Percentiles rank a stretch among this genome's conserved stretches.
These are phyloP conservation scores for Eimeria mitis DNA, from an alignment of 169 alveolate species.

Conservation along the genomic window DNA sequence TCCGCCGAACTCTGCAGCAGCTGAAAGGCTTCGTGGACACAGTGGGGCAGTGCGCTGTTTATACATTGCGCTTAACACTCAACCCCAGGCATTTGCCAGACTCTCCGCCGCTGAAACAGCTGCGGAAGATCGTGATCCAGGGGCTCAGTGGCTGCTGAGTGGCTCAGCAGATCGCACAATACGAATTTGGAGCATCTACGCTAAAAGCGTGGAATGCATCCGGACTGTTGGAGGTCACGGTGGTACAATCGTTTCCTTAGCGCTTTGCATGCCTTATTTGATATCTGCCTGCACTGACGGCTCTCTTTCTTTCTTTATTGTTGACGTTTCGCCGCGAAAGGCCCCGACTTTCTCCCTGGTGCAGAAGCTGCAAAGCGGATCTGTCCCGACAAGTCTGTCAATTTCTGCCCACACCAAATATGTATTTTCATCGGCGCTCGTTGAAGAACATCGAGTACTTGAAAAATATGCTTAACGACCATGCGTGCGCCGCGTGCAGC, in stretches of 20 bases:
- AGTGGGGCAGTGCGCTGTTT: slow-evolving; percentile 67
- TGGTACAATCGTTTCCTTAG: slow-evolving; percentile 73
- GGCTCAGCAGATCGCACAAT: slow-evolving; percentile 79
- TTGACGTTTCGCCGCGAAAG: slow-evolving; percentile 34
- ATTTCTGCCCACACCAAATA: neutral
- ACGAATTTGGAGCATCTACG: slow-evolving; percentile 45
- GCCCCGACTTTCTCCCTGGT: slow-evolving; percentile 32
- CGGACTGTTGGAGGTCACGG: slow-evolving; percentile 75
- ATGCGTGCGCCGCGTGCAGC: slow-evolving; percentile 13
- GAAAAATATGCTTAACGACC: too few species aligned
- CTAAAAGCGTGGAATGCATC: slow-evolving; percentile 50
- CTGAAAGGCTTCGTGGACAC: slow-evolving; percentile 37
- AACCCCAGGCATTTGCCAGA: slow-evolving; percentile 23
- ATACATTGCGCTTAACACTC: slow-evolving; percentile 26
- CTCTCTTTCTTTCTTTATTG: slow-evolving; percentile 20
- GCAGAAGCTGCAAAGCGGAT: slow-evolving; percentile 56
- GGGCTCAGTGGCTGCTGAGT: slow-evolving; percentile 58
- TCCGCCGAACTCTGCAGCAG: neutral
- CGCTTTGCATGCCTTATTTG: slow-evolving; percentile 72
- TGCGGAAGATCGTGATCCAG: neutral
- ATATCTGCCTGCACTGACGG: slow-evolving; percentile 79
- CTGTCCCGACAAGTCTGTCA: slow-evolving; percentile 37
- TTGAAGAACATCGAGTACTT: neutral
- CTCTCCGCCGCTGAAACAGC: neutral
- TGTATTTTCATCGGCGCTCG: neutral